phyloP scores from a whole-genome alignment of 2,329 filamentous ascomycete genomes.

The Fusarium pseudoanthophilum region DNA sequence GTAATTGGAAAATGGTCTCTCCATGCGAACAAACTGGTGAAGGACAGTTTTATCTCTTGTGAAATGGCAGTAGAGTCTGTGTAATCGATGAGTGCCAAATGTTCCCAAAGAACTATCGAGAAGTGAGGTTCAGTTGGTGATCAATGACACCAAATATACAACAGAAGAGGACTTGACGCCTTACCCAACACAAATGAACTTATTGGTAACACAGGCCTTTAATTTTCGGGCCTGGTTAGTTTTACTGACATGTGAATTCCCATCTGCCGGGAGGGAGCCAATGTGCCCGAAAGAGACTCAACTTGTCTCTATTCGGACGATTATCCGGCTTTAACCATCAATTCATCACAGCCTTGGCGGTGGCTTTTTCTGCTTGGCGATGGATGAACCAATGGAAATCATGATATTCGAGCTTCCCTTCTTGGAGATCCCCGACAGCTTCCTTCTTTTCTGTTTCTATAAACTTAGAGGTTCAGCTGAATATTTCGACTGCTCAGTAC shows the following conservation, averaged over 20 bases:
- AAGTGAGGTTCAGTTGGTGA: no score
- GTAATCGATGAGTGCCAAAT: neutral
- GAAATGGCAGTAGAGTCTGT: fast-evolving
- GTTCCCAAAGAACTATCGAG: neutral
- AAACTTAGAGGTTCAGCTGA: fast-evolving
- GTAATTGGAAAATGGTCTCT: neutral
- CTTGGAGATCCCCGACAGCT: neutral
- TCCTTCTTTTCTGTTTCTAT: neutral
- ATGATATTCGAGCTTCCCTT: neutral
- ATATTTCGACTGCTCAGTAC: neutral
- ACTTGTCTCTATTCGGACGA: neutral
- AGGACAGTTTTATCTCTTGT: fast-evolving
- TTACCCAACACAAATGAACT: neutral
- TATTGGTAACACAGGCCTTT: fast-evolving
- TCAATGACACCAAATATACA: neutral
- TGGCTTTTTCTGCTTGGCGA: neutral
- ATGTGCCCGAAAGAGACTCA: neutral
- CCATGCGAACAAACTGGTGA: fast-evolving
- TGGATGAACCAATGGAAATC: neutral
- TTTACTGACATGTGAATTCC: neutral
- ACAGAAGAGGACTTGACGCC: neutral
- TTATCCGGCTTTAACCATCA: neutral
- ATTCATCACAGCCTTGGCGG: neutral
- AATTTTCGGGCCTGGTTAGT: no score
- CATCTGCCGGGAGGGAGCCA: neutral